Base-by-base conservation (phyloP, 495 filamentous ascomycete species). In the Penicillium longicatenatum region DNA sequence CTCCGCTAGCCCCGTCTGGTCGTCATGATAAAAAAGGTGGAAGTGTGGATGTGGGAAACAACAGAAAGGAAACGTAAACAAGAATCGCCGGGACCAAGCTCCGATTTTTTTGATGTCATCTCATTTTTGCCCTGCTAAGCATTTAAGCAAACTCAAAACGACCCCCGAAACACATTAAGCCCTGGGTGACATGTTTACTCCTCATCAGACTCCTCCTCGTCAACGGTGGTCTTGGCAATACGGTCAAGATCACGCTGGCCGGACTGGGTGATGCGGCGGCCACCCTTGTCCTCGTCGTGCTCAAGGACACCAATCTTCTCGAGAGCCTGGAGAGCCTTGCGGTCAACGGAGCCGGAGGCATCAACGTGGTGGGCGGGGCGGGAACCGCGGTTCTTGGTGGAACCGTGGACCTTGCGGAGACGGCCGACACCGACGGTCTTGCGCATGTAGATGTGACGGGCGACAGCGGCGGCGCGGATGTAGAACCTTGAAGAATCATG, bases 301-400 rank as follows among this genome's bases (percentile, higher is more conserved):
- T 98, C 94, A 52, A 98, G 80, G 66, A 98, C 91, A 75, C 93
- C 92, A 74, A 98, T 97, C 87, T 97, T 96, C 90, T 97, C 93
- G 47, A 98, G 86, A 52, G 92, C 83, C 86, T 97, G 93, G 75
- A 96, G 81, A 64, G 93, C 85, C 82, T 96, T 97, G 72, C 94
- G 90, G 81, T 98, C 94, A 62, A 98, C 93, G 72, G 84, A 86
- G 70, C 94, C 94, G 70, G 85, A 89, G 75, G 93, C 94, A 75
- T 97, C 89, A 72, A 96, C 92, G 85, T 98, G 94, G 79, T 97
- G 89, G 51, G 85, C 88, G 67, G 94, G 94, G 66, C 91, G 85
- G 64, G 85, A 84, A 64, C 94, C 94, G 71, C 94, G 92, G 86
- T 98, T 98, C 87, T 96, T 97, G 80, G 89, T 88, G 61, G 83